phyloP scores from a whole-genome alignment of 768 basidiomycete genomes.

The Amyloporia xantha region DNA sequence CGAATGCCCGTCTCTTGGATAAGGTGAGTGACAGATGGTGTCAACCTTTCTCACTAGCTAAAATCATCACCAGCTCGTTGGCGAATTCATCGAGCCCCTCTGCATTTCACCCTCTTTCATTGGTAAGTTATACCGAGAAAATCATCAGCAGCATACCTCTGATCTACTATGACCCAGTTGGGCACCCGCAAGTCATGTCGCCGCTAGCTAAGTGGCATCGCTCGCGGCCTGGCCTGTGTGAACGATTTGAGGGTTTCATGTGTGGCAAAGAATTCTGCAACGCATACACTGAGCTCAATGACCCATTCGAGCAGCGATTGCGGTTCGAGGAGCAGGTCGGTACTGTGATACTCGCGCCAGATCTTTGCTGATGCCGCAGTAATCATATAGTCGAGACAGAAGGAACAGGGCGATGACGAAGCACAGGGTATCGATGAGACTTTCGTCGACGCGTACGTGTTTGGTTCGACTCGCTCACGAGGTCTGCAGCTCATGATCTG shows the following conservation, averaged over 20 bases:
- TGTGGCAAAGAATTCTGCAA: slow-evolving; percentile 98
- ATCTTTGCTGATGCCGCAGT: background rate
- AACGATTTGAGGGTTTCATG: slow-evolving; percentile 98
- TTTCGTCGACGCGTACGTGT: slow-evolving; percentile 82
- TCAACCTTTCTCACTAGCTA: slow-evolving; percentile 1
- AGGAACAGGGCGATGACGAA: slow-evolving; percentile 96
- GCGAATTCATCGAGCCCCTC: slow-evolving; percentile 95
- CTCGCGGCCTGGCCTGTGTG: slow-evolving; percentile 93
- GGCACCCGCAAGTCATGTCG: slow-evolving; percentile 99
- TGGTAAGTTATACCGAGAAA: slow-evolving; percentile 38
- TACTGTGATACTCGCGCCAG: background rate
- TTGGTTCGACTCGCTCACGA: background rate
- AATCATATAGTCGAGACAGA: slow-evolving; percentile 76
- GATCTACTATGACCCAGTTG: slow-evolving; percentile 47
- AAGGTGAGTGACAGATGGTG: slow-evolving; percentile 46
- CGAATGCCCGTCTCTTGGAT: slow-evolving; percentile 90
- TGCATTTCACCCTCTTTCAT: slow-evolving; percentile 98
- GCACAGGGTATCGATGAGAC: slow-evolving; percentile 97
- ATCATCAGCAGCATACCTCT: too few species aligned
- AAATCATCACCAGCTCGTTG: slow-evolving; percentile 63
- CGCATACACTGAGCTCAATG: slow-evolving; percentile 99
- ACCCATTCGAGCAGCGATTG: slow-evolving; percentile 92
- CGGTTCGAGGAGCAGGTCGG: slow-evolving; percentile 91
- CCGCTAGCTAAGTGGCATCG: slow-evolving; percentile 99
- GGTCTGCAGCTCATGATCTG: slow-evolving; percentile 5